Evolutionary conservation across 495 filamentous ascomycete species (phyloP), one percentile per base, ranked within the genome.

Genomic region (Talaromyces nanjingensis): DNA sequence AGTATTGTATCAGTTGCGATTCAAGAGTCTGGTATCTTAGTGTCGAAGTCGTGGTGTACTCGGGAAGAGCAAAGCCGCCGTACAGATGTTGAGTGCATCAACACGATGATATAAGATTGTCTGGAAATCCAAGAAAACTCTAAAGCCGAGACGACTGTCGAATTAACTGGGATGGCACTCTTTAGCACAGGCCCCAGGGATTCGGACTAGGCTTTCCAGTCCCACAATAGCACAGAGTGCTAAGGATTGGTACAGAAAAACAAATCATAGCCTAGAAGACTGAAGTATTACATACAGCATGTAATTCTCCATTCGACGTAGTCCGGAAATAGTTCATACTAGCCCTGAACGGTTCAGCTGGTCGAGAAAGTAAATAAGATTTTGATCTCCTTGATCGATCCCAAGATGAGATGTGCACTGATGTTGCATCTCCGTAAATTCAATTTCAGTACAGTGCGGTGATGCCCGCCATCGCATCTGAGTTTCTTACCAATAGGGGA

Each of bases 211-310:
- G 52, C 52, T 55, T 29, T 53, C 49, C 49, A 55, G 52, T 55
- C 52, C 52, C 52, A 55, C 52, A 55, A 55, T 55, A 55, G 52
- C 52, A 55, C 24, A 16, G 22, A 3, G 18, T 55, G 45, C 45
- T 45, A 45, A 49, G 12, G 16, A 27, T 27, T 27, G 27, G 27
- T 2, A 27, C 27, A 27, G 27, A 4, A 27, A 55, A 55, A 55
- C 52, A 55, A 55, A 25, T 55, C 20, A 49, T 49, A 49, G 45
- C 18, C 45, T 49, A 12, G 45, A 49, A 20, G n/a, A 18, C 45
- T 49, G 45, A 49, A 49, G 45, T 49, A 49, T 49, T 49, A 49
- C n/a, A 49, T 49, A 20, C 45, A 49, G 45, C 45, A 49, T 49
- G 45, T 49, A 49, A 49, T 49, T 49, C 45, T 49, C 45, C 45